Conservation (phyloP, 2,329 filamentous ascomycete species). For the Aspergillus sergii region DNA sequence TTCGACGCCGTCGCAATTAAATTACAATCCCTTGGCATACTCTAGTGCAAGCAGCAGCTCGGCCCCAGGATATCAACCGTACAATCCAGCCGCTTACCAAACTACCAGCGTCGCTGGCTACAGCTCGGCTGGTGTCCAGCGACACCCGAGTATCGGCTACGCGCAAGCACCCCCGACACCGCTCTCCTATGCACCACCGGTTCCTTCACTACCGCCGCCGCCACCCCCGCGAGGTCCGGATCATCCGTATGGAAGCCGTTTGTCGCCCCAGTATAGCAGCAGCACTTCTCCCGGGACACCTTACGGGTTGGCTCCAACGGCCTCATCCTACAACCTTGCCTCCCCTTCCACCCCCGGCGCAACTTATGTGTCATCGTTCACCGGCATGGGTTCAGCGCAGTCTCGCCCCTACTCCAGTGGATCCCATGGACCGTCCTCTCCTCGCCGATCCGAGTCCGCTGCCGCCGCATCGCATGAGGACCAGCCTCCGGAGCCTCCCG, state of each 20-base stretch:
- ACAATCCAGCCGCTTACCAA: slow-evolving; percentile 55
- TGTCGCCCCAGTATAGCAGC: slow-evolving; percentile 30
- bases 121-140: slow-evolving; percentile 35
- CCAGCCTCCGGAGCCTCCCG: slow-evolving; percentile 38
- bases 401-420: slow-evolving; percentile 27
- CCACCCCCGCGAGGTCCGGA: slow-evolving; percentile 44
- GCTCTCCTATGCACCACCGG: slow-evolving; percentile 32
- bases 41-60: slow-evolving; percentile 27
- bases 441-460: slow-evolving; percentile 23
- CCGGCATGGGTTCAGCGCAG: slow-evolving; percentile 19
- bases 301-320: slow-evolving; percentile 30
- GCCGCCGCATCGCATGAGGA: slow-evolving; percentile 27
- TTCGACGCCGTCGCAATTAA: slow-evolving; percentile 50
- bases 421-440: slow-evolving; percentile 25
- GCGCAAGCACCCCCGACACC: slow-evolving; percentile 34
- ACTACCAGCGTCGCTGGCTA: slow-evolving; percentile 34
- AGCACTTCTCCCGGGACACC: slow-evolving; percentile 26
- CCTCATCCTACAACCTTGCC: slow-evolving; percentile 32
- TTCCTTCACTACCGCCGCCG: slow-evolving; percentile 33
- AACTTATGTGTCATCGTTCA: slow-evolving; percentile 28
- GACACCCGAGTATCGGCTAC: slow-evolving; percentile 34
- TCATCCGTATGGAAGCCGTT: slow-evolving; percentile 40
- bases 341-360: slow-evolving; percentile 23
- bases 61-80: slow-evolving; percentile 44
- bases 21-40: slow-evolving; percentile 74